Evolutionary conservation across 2,329 filamentous ascomycete genomes (phyloP).

Genomic region (Monosporascus sp.): DNA sequence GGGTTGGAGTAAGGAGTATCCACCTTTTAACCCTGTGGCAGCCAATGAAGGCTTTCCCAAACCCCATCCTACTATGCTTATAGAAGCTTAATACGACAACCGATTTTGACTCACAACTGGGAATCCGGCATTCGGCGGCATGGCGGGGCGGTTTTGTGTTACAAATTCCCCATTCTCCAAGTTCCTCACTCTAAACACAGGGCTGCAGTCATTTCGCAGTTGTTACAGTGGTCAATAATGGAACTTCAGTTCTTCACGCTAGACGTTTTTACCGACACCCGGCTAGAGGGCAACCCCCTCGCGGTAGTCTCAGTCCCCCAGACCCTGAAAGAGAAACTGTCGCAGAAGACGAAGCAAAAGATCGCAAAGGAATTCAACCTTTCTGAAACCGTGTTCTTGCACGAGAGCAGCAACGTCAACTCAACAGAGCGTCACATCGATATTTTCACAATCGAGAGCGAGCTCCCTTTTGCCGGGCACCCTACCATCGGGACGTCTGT

Average conservation of each 20-base stretch:
- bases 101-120: too few relatives aligned
- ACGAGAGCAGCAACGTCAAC: conserved; percentile 35
- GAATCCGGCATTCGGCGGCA: too few relatives aligned
- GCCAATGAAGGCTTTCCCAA: too few relatives aligned
- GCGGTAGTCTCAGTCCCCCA: conserved; percentile 52
- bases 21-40: too few relatives aligned
- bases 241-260: conserved; percentile 46
- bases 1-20: too few relatives aligned
- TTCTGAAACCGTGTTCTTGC: conserved; percentile 59
- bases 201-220: too few relatives aligned
- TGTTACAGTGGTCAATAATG: conserved; percentile 7
- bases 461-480: conserved; percentile 59
- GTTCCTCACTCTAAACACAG: too few relatives aligned
- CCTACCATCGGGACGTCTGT: conserved; percentile 55
- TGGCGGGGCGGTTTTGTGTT: too few relatives aligned
- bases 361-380: conserved; percentile 61
- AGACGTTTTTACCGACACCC: conserved; percentile 52
- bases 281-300: conserved; percentile 54
- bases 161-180: too few relatives aligned
- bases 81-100: too few relatives aligned
- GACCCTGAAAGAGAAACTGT: conserved; percentile 31
- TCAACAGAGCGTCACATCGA: conserved; percentile 39
- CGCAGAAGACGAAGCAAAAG: conserved; percentile 49
- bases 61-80: too few relatives aligned
- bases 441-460: conserved; percentile 52